These are phyloP conservation scores for Aquilaria malaccensis DNA, from an alignment of 345 rosid species.

Conservation along the genomic window DNA sequence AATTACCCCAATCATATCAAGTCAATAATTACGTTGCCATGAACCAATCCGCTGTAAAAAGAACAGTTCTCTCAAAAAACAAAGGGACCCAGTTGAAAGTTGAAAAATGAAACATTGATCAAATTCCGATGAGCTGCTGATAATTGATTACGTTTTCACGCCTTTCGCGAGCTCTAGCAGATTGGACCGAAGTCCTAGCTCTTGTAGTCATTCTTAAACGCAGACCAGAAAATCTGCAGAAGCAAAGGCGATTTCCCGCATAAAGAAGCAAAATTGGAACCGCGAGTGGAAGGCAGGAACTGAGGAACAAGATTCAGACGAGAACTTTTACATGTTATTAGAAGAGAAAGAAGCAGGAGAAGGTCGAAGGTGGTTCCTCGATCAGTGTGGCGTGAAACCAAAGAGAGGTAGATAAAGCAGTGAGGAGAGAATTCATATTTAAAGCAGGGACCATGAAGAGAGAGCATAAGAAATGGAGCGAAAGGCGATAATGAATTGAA, in stretches of 20 bases:
- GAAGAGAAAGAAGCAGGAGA: too few species aligned
- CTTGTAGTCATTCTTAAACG: constrained; percentile 29
- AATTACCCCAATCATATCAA: background rate
- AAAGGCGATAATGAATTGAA: background rate
- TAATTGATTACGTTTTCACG: constrained; percentile 34
- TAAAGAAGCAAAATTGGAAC: background rate
- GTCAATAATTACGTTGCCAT: constrained; percentile 1
- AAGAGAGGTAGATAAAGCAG: too few species aligned
- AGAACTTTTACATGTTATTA: too few species aligned
- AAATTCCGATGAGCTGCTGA: constrained; percentile 7
- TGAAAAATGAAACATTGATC: constrained; percentile 10
- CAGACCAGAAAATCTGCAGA: constrained; percentile 9
- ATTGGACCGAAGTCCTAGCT: constrained; percentile 20
- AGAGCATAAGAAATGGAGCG: too few species aligned
- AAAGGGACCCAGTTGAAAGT: constrained; percentile 12
- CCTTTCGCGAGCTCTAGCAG: constrained; percentile 27
- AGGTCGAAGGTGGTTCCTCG: background rate
- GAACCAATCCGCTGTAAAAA: constrained; percentile 22
- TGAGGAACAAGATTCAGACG: background rate
- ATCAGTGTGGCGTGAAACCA: background rate
- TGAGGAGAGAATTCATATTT: background rate
- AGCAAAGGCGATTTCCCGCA: background rate
- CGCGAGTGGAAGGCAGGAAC: background rate
- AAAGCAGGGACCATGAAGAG: constrained; percentile 6
- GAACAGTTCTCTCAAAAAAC: constrained; percentile 2